These are phyloP conservation scores for Pleurotus salmoneostramineus DNA, from an alignment of 768 basidiomycete species.

Conservation along the genomic window DNA sequence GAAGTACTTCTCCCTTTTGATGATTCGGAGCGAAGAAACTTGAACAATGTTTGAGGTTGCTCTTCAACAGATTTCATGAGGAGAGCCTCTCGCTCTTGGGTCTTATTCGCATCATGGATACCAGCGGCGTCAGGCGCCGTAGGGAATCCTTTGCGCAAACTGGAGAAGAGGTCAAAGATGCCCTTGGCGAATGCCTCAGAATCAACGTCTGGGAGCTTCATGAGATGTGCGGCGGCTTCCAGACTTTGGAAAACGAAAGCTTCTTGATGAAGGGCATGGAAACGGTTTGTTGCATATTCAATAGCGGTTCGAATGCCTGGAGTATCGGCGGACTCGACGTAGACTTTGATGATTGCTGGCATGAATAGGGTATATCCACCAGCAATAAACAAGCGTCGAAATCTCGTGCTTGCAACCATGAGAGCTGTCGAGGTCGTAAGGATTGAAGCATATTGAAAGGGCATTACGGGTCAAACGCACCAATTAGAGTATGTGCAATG, in stretches of 20 bases:
- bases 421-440: constrained; percentile 37
- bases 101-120: constrained; percentile 58
- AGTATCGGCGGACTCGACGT: constrained; percentile 56
- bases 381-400: constrained; percentile 69
- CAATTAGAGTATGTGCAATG: constrained; percentile 69
- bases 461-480: constrained; percentile 31
- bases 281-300: constrained; percentile 67
- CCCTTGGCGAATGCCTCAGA: constrained; percentile 49
- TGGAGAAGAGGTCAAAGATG: constrained; percentile 55
- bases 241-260: constrained; percentile 73
- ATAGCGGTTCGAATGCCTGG: constrained; percentile 60
- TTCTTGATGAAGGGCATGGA: constrained; percentile 71
- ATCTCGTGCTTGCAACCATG: constrained; percentile 75
- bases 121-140: constrained; percentile 55
- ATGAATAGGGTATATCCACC: constrained; percentile 76
- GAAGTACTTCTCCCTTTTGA: constrained; percentile 33
- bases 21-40: constrained; percentile 43
- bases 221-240: constrained; percentile 54
- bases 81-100: constrained; percentile 68
- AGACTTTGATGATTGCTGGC: constrained; percentile 67
- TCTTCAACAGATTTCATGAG: constrained; percentile 69
- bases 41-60: constrained; percentile 66
- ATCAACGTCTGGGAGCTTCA: constrained; percentile 45
- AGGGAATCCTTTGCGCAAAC: constrained; percentile 42
- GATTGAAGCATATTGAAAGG: neutral